phyloP scores from a whole-genome alignment of 148 eudicot genomes.

The Camellia granthamiana region DNA sequence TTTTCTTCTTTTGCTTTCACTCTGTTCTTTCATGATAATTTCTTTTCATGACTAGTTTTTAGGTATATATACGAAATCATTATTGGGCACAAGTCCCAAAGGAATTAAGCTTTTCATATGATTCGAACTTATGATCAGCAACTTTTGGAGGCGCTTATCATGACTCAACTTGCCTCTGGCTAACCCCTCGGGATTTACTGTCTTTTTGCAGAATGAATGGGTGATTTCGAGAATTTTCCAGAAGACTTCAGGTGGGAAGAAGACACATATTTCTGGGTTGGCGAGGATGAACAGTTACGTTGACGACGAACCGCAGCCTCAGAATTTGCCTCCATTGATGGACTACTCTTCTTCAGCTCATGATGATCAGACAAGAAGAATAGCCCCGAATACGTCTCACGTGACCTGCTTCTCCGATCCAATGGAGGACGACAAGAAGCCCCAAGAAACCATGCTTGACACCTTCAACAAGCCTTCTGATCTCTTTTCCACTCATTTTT shows the following conservation, averaged over 20 bases:
- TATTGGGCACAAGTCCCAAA: too few species aligned
- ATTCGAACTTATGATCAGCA: too few species aligned
- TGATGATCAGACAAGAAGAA: conserved; percentile 20
- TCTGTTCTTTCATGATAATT: background rate
- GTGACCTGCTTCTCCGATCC: conserved; percentile 69
- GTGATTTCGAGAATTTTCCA: conserved; percentile 69
- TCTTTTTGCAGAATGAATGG: conserved; percentile 69
- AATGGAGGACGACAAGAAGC: conserved; percentile 32
- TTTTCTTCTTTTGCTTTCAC: conserved; percentile 9
- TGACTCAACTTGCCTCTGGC: too few species aligned
- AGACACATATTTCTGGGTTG: conserved; percentile 31
- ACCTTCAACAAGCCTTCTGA: conserved; percentile 11
- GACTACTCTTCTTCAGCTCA: conserved; percentile 41
- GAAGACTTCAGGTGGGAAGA: conserved; percentile 54
- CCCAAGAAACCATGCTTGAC: conserved; percentile 8
- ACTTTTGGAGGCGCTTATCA: too few species aligned
- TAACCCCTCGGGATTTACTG: too few species aligned
- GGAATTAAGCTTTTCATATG: too few species aligned
- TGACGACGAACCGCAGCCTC: conserved; percentile 14
- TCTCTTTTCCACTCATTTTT: conserved; percentile 17
- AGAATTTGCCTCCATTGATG: conserved; percentile 52
- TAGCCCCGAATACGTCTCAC: conserved; percentile 23
- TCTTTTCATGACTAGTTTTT: too few species aligned
- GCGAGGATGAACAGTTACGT: conserved; percentile 10
- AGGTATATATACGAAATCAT: too few species aligned